phyloP scores from a whole-genome alignment of 2,329 filamentous ascomycete genomes.

The Trichocomaceae sp. region DNA sequence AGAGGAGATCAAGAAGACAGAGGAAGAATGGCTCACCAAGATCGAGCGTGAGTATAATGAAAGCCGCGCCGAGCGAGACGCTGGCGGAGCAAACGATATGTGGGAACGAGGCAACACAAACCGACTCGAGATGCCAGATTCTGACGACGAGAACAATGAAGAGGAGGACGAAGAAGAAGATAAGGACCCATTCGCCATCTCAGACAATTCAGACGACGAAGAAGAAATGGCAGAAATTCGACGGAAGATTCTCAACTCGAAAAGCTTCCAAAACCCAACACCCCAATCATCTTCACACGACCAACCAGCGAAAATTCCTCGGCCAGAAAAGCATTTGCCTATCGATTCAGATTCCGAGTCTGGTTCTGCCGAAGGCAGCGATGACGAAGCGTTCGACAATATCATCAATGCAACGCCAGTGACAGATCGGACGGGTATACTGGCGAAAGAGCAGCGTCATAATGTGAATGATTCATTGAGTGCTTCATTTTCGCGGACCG shows the following conservation, averaged over 20 bases:
- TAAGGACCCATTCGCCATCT: constrained; percentile 66
- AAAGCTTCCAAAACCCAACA: constrained; percentile 64
- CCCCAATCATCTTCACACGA: constrained; percentile 43
- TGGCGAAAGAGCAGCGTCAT: constrained; percentile 54
- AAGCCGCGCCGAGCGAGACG: constrained; percentile 60
- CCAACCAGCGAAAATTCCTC: constrained; percentile 55
- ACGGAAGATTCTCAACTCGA: constrained; percentile 82
- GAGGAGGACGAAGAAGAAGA: constrained; percentile 41
- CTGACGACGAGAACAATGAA: constrained; percentile 46
- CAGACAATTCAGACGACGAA: constrained; percentile 74
- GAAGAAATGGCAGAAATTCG: constrained; percentile 90
- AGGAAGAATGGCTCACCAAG: constrained; percentile 81
- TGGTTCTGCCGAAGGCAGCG: constrained; percentile 55
- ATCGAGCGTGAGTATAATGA: constrained; percentile 85
- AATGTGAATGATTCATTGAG: constrained; percentile 44
- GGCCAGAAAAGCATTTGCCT: constrained; percentile 44
- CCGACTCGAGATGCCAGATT: constrained; percentile 49
- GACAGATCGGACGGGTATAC: constrained; percentile 74
- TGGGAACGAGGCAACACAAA: constrained; percentile 94
- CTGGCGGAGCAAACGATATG: constrained; percentile 56
- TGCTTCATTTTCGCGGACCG: constrained; percentile 45
- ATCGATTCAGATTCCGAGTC: constrained; percentile 63
- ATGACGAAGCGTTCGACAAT: constrained; percentile 70
- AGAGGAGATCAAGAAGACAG: constrained; percentile 72
- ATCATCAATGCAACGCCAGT: constrained; percentile 88